Conservation (phyloP, 75 land plant species). For the Cunninghamia lanceolata region DNA sequence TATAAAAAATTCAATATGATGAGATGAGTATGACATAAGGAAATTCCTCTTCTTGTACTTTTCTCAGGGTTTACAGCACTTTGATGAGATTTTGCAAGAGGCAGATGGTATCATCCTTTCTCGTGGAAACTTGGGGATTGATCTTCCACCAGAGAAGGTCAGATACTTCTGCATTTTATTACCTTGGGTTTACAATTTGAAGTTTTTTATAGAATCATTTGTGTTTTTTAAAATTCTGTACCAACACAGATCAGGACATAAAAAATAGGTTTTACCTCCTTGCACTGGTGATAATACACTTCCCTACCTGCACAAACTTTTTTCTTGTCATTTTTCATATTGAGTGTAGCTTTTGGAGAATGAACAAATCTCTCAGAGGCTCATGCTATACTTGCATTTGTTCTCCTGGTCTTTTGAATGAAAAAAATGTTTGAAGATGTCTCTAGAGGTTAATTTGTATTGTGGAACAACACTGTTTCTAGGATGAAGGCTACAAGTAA, state of each 20-base stretch:
- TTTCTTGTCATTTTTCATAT: neutral
- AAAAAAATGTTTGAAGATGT: neutral
- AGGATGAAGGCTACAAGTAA: neutral
- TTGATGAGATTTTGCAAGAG: constrained; percentile 95
- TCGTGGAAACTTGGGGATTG: constrained; percentile 94
- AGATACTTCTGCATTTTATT: neutral
- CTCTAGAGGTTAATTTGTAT: neutral
- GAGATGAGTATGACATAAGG: neutral
- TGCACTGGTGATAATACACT: neutral
- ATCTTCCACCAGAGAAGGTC: constrained; percentile 95
- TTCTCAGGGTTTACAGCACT: constrained; percentile 79
- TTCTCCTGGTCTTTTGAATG: neutral
- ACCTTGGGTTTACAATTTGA: neutral
- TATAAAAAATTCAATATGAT: neutral
- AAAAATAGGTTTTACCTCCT: neutral
- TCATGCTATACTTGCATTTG: neutral
- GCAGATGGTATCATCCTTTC: constrained; percentile 95
- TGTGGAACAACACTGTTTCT: neutral
- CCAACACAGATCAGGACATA: neutral
- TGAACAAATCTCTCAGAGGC: neutral
- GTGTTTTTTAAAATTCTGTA: neutral
- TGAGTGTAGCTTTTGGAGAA: neutral
- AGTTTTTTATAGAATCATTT: neutral
- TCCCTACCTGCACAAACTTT: neutral
- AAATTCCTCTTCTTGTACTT: neutral